Percentiles rank a stretch among this genome's conserved stretches.
Conservation (phyloP, 2,329 filamentous ascomycete genomes). For the Trichoderma pleuroti region DNA sequence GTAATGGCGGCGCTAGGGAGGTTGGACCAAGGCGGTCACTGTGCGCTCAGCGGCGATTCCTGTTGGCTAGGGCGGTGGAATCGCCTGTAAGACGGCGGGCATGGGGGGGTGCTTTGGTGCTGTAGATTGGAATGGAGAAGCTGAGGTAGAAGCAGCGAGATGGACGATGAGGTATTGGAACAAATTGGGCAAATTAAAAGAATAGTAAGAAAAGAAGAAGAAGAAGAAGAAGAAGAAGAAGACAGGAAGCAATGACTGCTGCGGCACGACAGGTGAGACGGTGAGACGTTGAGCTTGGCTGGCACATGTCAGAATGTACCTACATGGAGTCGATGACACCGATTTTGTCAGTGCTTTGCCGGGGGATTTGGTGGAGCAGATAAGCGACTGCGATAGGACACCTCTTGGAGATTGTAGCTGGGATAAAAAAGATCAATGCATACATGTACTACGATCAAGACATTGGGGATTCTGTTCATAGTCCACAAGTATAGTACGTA, state of each 20-base stretch:
- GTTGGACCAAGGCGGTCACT: neutral
- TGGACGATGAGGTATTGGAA: neutral
- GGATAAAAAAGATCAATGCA: neutral
- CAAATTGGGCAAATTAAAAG: neutral
- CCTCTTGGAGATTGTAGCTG: neutral
- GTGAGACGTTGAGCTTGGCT: neutral
- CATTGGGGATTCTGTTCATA: neutral
- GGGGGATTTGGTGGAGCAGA: neutral
- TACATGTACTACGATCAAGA: neutral
- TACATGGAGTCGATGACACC: neutral
- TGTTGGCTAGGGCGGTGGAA: neutral
- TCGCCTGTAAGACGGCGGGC: neutral
- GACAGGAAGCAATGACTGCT: neutral
- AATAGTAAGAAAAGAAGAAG: neutral
- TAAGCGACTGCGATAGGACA: neutral
- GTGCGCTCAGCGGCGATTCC: neutral
- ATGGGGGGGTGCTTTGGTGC: neutral
- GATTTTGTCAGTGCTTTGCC: neutral
- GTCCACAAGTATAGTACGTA: too few species aligned
- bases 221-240: neutral
- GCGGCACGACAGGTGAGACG: neutral
- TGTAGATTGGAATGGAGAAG: neutral
- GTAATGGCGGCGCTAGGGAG: neutral
- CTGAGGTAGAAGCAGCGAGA: neutral
- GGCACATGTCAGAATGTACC: neutral